Conservation (phyloP, 768 basidiomycete species). For the Holtermanniella nyarrowii region DNA sequence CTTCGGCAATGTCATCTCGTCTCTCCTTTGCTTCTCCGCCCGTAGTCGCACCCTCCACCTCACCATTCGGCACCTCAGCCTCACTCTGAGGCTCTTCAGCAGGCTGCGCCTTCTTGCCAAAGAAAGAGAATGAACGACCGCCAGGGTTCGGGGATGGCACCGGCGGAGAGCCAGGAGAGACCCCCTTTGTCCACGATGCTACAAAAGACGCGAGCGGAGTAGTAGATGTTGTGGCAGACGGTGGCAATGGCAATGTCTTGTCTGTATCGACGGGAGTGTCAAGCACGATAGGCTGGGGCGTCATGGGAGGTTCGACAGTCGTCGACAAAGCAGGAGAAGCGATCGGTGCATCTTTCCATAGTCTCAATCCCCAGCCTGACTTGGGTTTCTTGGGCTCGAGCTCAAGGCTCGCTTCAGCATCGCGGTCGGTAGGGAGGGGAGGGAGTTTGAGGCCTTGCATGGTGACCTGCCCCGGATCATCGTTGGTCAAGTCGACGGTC, state of each 20-base stretch:
- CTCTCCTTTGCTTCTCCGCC: not conserved
- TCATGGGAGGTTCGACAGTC: conserved; percentile 19
- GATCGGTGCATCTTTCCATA: conserved; percentile 11
- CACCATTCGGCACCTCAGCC: not conserved
- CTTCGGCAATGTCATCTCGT: no score
- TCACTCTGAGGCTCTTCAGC: not conserved
- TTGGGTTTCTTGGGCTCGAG: conserved; percentile 9
- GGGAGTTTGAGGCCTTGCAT: conserved; percentile 36
- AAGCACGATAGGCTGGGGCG: conserved; percentile 8
- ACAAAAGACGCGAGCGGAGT: conserved; percentile 34
- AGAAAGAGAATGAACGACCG: not conserved
- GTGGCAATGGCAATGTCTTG: conserved; percentile 11
- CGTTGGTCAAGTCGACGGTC: conserved; percentile 5
- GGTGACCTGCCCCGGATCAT: conserved; percentile 11
- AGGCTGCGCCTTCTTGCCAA: not conserved
- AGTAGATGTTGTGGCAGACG: conserved; percentile 1
- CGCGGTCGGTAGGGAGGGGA: conserved; percentile 41
- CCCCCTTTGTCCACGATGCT: conserved; percentile 27
- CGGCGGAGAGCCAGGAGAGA: conserved; percentile 9
- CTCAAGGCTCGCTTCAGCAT: conserved; percentile 7
- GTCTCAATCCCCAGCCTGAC: conserved; percentile 21
- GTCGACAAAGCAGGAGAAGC: conserved; percentile 19
- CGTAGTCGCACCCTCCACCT: not conserved
- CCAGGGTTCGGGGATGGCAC: not conserved
- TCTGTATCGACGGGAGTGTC: conserved; percentile 11